These are phyloP conservation scores for Tagetes erecta DNA, from an alignment of 129 eudicot genomes.

Conservation along the genomic window DNA sequence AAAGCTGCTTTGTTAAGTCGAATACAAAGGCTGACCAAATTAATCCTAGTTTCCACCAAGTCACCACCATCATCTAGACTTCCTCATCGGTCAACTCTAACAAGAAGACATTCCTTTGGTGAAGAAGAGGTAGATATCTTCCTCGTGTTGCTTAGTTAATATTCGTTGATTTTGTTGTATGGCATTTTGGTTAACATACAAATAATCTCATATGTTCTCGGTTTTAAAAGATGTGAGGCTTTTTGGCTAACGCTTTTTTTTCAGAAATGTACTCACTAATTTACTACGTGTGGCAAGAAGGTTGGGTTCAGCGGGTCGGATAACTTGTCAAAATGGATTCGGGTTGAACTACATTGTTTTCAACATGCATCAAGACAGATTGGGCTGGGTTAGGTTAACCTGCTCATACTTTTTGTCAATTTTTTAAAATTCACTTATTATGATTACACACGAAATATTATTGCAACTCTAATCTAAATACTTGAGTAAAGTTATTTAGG, in stretches of 20 bases:
- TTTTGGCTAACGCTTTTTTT: too few relatives aligned
- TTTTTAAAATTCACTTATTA: background rate
- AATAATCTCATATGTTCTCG: background rate
- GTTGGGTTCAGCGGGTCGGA: background rate
- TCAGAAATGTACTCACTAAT: background rate
- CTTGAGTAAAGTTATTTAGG: background rate
- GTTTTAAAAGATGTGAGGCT: background rate
- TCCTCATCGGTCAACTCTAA: slow-evolving; percentile 58
- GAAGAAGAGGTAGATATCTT: slow-evolving; percentile 80
- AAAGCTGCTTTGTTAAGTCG: slow-evolving; percentile 90
- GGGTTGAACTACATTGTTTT: background rate
- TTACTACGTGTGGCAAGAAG: background rate
- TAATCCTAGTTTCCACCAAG: slow-evolving; percentile 91
- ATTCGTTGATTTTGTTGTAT: background rate
- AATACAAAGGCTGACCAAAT: slow-evolving; percentile 88
- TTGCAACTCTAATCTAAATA: background rate
- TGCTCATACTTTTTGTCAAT: background rate
- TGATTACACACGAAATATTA: background rate
- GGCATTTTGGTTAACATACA: background rate
- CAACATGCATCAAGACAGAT: too few relatives aligned
- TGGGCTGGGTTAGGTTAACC: background rate
- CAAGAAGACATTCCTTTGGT: slow-evolving; percentile 95
- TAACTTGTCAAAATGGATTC: background rate
- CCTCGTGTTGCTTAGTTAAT: background rate
- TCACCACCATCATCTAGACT: slow-evolving; percentile 70